Evolutionary conservation across 345 rosid genomes (phyloP), one percentile per base, ranked within the genome.

Genomic region (Arabidopsis arenosa): DNA sequence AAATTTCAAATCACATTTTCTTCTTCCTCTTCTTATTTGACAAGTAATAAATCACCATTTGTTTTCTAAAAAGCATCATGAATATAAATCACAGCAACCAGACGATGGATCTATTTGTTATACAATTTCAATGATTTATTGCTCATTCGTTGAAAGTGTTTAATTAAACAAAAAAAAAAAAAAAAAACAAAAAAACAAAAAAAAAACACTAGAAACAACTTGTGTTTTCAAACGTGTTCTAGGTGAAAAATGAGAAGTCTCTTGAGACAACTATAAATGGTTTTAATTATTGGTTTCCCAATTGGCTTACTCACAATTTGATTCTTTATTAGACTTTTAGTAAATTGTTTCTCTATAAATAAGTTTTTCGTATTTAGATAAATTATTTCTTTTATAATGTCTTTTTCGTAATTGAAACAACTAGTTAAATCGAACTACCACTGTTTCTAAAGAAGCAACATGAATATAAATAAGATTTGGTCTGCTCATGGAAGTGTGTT

Each of bases 141-240:
- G 67, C 18, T 51, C 47, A 60, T 7, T 41, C 63, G 68, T 68
- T 75, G 62, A 68, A 75, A 6, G 8, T 15, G 36, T 58, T 66
- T 15, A 28, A 28, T 28, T 28, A 28, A n/a, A n/a, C n/a, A n/a
- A n/a, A n/a, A n/a, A n/a, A n/a, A n/a, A n/a, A n/a, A n/a, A n/a
- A n/a, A n/a, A n/a, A n/a, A n/a, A n/a, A n/a, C n/a, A n/a, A n/a
- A n/a, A n/a, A n/a, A n/a, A n/a, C n/a, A n/a, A n/a, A n/a, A n/a
- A n/a, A n/a, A n/a, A n/a, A 49, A 59, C 54, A 51, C 60, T 68
- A 6, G 61, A 40, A 5, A 45, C n/a, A 51, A 68, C 45, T 75
- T 60, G 63, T 43, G 74, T 41, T 74, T 61, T 68, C 63, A 43
- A 61, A 69, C 36, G 9, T 61, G 32, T 48, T 75, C 58, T 76